Evolutionary conservation across 2,329 filamentous ascomycete species (phyloP).

Genomic region (Cryphonectria radicalis): DNA sequence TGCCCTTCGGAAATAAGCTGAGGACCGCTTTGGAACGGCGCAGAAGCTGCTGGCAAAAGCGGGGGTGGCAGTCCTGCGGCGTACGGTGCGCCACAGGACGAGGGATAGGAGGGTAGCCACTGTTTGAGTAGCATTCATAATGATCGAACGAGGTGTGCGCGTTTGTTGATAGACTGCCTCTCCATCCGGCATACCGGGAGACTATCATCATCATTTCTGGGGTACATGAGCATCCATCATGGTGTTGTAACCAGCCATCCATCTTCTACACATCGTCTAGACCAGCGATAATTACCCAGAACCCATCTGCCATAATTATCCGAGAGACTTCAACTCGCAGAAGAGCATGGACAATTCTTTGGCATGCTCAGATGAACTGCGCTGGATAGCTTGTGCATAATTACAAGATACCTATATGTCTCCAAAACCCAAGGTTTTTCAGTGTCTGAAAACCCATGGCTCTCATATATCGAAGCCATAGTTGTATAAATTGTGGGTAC

Average conservation of each 20-base stretch:
- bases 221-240: not conserved
- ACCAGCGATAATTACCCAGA: not conserved
- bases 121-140: not conserved
- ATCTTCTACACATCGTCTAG: not conserved
- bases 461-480: not conserved
- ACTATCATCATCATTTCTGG: not conserved
- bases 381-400: not conserved
- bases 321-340: not conserved
- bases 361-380: not conserved
- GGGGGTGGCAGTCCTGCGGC: not conserved
- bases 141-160: not conserved
- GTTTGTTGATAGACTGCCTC: not conserved
- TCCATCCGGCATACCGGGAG: not conserved
- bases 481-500: not conserved
- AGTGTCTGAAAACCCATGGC: not conserved
- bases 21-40: not conserved
- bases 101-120: not conserved
- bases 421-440: not conserved
- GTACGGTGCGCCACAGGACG: not conserved
- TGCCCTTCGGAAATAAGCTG: not conserved
- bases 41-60: not conserved
- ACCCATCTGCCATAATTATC: not conserved
- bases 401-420: not conserved
- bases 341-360: not conserved
- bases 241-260: not conserved